A percentile compares a stretch with the other conserved stretches of the same genome.
phyloP scores from a whole-genome alignment of 2,329 filamentous ascomycete genomes.

The Pseudopithomyces maydicus region DNA sequence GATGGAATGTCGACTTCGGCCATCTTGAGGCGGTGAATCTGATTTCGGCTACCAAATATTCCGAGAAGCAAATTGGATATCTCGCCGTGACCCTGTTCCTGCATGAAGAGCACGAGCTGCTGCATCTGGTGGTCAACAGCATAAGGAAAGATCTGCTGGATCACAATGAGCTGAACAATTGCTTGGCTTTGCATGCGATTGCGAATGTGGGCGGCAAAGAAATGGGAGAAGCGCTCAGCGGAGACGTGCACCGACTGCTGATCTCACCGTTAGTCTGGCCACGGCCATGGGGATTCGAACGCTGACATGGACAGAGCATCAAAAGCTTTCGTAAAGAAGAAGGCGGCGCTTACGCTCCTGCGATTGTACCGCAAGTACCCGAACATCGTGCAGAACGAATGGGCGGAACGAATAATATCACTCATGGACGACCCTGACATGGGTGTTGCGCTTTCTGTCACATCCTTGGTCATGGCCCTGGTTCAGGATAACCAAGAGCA shows the following conservation, averaged over 20 bases:
- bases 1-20: constrained; percentile 98
- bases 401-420: constrained; percentile 98
- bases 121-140: constrained; percentile 97
- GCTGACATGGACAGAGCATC: constrained; percentile 63
- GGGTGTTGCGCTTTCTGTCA: constrained; percentile 92
- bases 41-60: constrained; percentile 96
- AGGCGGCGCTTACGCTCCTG: constrained; percentile 90
- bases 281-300: not conserved
- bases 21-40: constrained; percentile 98
- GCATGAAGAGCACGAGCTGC: constrained; percentile 93
- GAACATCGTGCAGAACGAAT: constrained; percentile 91
- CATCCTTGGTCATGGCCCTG: constrained; percentile 91
- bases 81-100: constrained; percentile 96
- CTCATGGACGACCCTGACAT: constrained; percentile 96
- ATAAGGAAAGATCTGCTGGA: constrained; percentile 95
- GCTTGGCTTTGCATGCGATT: constrained; percentile 93
- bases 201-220: constrained; percentile 96
- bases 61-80: constrained; percentile 99
- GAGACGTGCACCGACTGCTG: constrained; percentile 88
- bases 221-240: constrained; percentile 92
- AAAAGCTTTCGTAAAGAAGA: constrained; percentile 99
- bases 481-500: constrained; percentile 93
- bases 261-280: constrained; percentile 80
- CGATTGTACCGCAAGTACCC: constrained; percentile 94
- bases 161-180: constrained; percentile 97